phyloP scores from a whole-genome alignment of 1,284 basidiomycete genomes.

The Cutaneotrichosporon sp. region DNA sequence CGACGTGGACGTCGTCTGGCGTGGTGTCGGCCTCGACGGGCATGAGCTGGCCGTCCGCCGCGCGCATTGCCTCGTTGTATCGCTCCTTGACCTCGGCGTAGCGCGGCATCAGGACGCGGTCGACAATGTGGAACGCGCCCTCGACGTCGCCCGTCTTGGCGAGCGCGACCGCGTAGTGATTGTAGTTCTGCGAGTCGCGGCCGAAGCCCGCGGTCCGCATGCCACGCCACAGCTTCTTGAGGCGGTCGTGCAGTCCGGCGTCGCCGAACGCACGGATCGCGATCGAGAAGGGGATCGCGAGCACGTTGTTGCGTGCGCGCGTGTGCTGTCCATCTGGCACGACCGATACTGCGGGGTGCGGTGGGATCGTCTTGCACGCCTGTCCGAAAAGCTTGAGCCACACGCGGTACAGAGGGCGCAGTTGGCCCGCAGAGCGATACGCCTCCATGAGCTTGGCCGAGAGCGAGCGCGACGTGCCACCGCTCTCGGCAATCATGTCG shows the following conservation, averaged over 20 bases:
- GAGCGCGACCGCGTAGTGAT: conserved; percentile 73
- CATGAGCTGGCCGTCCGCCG: conserved; percentile 25
- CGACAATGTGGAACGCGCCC: conserved; percentile 78
- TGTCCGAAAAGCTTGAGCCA: conserved; percentile 57
- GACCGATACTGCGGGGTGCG: conserved; percentile 5
- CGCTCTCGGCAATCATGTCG: conserved; percentile 16
- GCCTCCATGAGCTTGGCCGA: conserved; percentile 69
- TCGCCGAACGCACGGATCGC: conserved; percentile 74
- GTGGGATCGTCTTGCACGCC: conserved; percentile 12
- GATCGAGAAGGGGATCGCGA: conserved; percentile 79
- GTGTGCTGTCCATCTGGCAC: conserved; percentile 13
- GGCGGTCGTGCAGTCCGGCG: conserved; percentile 63
- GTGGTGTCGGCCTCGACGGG: conserved; percentile 52
- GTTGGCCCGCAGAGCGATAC: conserved; percentile 65
- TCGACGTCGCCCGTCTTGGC: conserved; percentile 74
- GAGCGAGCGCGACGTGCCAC: conserved; percentile 23
- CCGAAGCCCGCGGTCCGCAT: conserved; percentile 69
- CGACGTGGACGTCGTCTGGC: conserved; percentile 13
- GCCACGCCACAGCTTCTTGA: conserved; percentile 68
- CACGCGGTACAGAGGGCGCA: conserved; percentile 61
- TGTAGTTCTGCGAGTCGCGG: conserved; percentile 92
- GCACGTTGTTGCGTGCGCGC: conserved; percentile 55
- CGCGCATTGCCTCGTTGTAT: conserved; percentile 28
- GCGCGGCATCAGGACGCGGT: conserved; percentile 72
- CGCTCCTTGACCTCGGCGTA: conserved; percentile 49